Evolutionary conservation across 2,329 filamentous ascomycete species (phyloP).

Genomic region (Exophiala calicioides): DNA sequence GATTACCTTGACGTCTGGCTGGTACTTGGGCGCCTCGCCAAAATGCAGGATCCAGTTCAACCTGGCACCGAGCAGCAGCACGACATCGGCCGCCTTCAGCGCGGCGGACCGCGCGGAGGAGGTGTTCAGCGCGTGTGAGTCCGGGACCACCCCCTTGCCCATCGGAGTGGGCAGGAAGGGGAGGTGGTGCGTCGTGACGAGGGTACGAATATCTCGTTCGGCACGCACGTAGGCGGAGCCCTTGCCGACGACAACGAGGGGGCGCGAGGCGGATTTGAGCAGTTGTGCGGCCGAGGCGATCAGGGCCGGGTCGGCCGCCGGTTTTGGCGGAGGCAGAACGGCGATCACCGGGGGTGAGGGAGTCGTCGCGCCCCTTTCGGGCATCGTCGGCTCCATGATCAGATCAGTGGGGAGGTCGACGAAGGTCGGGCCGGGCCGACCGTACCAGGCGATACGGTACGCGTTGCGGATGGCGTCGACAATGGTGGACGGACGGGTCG

Average conservation of each 20-base stretch:
- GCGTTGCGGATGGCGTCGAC: constrained; percentile 50
- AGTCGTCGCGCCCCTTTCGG: constrained; percentile 19
- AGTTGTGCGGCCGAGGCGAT: constrained; percentile 46
- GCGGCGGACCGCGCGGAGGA: constrained; percentile 57
- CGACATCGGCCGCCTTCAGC: constrained; percentile 56
- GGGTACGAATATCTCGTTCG: constrained; percentile 46
- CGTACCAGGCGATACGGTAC: constrained; percentile 57
- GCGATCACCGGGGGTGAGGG: constrained; percentile 10
- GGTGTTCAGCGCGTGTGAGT: constrained; percentile 55
- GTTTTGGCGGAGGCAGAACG: constrained; percentile 40
- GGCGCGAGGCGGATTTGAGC: constrained; percentile 52
- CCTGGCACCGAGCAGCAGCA: constrained; percentile 56
- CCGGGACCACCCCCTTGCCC: constrained; percentile 59
- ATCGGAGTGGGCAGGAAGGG: constrained; percentile 61
- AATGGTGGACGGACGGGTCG: constrained; percentile 47
- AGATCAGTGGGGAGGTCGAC: constrained; percentile 59
- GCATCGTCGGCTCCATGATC: constrained; percentile 45
- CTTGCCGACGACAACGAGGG: constrained; percentile 58
- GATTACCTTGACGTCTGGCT: constrained; percentile 51
- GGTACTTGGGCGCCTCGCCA: constrained; percentile 58
- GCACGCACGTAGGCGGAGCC: constrained; percentile 57
- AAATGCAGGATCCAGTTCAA: constrained; percentile 63
- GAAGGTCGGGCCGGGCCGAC: constrained; percentile 55
- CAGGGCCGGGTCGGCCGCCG: constrained; percentile 48
- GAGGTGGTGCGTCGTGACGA: constrained; percentile 52